Evolutionary conservation across 495 filamentous ascomycete species (phyloP).

Genomic region (Astrothelium macrocarpum): DNA sequence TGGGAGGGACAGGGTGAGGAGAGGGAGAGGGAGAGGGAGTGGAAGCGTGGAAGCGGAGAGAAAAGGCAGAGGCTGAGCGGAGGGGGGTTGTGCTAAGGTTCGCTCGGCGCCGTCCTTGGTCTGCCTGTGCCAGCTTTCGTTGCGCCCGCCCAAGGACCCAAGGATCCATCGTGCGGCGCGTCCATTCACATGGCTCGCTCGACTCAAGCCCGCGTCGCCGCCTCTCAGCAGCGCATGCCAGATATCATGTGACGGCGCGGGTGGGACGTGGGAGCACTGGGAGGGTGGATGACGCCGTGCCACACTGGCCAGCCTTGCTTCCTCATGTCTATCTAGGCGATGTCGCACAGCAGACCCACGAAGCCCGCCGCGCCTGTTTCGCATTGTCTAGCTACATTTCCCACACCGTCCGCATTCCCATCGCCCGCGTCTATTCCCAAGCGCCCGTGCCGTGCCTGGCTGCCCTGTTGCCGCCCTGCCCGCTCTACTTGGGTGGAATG

Average conservation of each 20-base stretch:
- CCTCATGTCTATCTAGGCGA: background rate
- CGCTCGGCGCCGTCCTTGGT: conserved; percentile 1
- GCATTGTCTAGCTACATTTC: conserved; percentile 5
- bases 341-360: background rate
- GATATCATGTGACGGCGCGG: conserved; percentile 4
- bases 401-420: background rate
- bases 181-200: background rate
- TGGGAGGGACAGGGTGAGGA: background rate
- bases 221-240: background rate
- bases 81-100: background rate
- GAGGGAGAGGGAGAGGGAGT: background rate
- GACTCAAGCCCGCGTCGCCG: background rate
- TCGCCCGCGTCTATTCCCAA: background rate
- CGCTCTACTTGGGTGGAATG: background rate
- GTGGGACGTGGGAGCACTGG: background rate
- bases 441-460: background rate
- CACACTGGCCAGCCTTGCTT: conserved; percentile 4
- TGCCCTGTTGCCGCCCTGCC: background rate
- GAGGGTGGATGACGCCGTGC: background rate
- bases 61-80: conserved; percentile 7
- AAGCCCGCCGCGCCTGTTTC: conserved; percentile 1
- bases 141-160: conserved; percentile 6
- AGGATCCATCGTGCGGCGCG: background rate
- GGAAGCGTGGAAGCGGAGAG: conserved; percentile 3
- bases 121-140: background rate